phyloP scores from a whole-genome alignment of 495 filamentous ascomycete genomes.

The Cairneyella variabilis region DNA sequence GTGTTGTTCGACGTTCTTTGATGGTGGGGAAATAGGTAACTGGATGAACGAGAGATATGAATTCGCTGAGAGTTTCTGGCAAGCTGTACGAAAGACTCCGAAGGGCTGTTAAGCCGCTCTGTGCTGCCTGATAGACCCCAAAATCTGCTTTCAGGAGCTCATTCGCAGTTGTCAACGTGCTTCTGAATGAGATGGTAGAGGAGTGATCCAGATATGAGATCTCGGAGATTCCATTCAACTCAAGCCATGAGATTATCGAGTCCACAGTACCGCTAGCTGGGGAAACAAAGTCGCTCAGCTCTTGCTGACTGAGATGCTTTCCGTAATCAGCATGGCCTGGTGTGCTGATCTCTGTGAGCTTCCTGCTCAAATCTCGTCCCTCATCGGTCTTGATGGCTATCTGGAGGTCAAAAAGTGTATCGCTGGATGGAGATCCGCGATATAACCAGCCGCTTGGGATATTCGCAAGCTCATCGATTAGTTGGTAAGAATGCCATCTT shows the following conservation, averaged over 20 bases:
- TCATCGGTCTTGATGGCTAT: not conserved
- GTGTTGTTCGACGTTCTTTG: too few relatives aligned
- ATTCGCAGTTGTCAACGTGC: not conserved
- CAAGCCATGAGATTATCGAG: not conserved
- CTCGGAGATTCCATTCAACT: not conserved
- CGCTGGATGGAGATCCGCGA: not conserved
- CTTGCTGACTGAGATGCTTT: not conserved
- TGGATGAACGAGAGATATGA: not conserved
- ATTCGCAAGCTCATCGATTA: not conserved
- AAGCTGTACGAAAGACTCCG: not conserved
- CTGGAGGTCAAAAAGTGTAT: not conserved
- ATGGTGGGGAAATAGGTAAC: not conserved
- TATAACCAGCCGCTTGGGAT: not conserved
- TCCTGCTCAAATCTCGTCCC: not conserved
- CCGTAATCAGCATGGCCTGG: not conserved
- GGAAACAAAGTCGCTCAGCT: not conserved
- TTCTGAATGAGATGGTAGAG: not conserved
- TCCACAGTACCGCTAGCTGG: not conserved
- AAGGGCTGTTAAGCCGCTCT: not conserved
- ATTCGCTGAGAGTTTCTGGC: not conserved
- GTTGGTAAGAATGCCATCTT: not conserved
- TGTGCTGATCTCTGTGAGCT: not conserved
- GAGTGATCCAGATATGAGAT: not conserved
- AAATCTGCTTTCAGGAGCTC: not conserved
- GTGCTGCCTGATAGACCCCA: not conserved